Base-by-base conservation (phyloP, 305 asterid species). In the Nicotiana rustica region DNA sequence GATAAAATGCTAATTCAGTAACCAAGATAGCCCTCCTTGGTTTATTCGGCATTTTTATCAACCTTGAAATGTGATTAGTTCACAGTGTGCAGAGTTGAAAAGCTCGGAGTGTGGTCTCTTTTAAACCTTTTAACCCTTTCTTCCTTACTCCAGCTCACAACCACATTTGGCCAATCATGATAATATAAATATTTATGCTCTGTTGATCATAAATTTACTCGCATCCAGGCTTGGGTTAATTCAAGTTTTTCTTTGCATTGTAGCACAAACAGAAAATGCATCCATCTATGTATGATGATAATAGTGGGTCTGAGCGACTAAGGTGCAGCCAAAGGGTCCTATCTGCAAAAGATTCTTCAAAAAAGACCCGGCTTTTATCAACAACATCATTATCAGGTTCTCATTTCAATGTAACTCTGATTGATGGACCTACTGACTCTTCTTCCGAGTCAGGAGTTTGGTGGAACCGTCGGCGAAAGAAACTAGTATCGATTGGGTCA, bases 271-370 rank as follows among this genome's bases (percentile, higher is more conserved):
- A 67, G 64, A 83, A 38, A 67, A 85, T 85, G 85, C 83, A 82
- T 67, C 87, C 87, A 33, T 15, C 76, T 55, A 82, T 85, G 85
- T 85, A 85, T 77, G 87, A 85, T 25, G 83, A 67, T 67, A 69
- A 52, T 70, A 81, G 36, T 49, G 67, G 67, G 41, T 83, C 86
- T 31, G 91, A 88, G 80, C 82, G 78, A 68, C 68, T 77, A 70
- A 85, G 91, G 83, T 85, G 78, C 84, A 87, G 91, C 82, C 86
- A 67, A 77, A 87, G 91, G 78, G 41, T 89, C 60, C 81, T 79
- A 77, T 73, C 81, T 64, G 89, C 88, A 3, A 85, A 89, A 85
- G 84, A 79, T 55, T 47, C 85, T 70, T 61, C 9, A 9, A 89
- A 73, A 59, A 88, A 83, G 59, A 62, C 71, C 17, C 64, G 62